phyloP scores from a whole-genome alignment of 169 alveolate genomes.

The Perkinsus olseni region DNA sequence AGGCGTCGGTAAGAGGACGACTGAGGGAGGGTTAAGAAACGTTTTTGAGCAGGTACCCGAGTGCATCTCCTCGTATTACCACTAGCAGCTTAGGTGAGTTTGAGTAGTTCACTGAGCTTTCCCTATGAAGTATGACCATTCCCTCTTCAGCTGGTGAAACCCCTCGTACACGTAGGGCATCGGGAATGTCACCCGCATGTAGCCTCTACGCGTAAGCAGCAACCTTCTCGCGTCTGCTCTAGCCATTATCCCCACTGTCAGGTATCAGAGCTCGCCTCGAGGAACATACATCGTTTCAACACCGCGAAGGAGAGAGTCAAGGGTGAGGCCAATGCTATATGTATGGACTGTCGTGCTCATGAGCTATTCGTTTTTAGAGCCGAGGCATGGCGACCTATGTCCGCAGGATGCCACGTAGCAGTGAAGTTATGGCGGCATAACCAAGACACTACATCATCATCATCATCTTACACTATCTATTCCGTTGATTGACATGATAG shows the following conservation, averaged over 20 bases:
- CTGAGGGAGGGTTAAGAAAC: not conserved
- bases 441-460: too few relatives aligned
- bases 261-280: not conserved
- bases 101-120: not conserved
- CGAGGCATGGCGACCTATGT: not conserved
- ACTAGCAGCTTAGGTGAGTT: not conserved
- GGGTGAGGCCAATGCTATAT: not conserved
- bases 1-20: not conserved
- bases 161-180: not conserved
- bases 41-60: not conserved
- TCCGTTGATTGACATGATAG: too few relatives aligned
- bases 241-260: not conserved
- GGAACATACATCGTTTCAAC: not conserved
- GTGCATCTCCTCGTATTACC: not conserved
- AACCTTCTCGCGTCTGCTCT: too few relatives aligned
- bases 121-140: not conserved
- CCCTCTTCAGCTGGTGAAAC: not conserved
- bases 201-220: not conserved
- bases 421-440: not conserved
- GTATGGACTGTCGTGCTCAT: not conserved
- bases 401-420: not conserved
- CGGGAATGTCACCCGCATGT: not conserved
- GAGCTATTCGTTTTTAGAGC: not conserved
- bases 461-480: too few relatives aligned
- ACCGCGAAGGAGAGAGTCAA: not conserved